Evolutionary conservation across 2,329 filamentous ascomycete genomes (phyloP), one percentile per base, ranked within the genome.

Genomic region (Herpotrichia juniperi): DNA sequence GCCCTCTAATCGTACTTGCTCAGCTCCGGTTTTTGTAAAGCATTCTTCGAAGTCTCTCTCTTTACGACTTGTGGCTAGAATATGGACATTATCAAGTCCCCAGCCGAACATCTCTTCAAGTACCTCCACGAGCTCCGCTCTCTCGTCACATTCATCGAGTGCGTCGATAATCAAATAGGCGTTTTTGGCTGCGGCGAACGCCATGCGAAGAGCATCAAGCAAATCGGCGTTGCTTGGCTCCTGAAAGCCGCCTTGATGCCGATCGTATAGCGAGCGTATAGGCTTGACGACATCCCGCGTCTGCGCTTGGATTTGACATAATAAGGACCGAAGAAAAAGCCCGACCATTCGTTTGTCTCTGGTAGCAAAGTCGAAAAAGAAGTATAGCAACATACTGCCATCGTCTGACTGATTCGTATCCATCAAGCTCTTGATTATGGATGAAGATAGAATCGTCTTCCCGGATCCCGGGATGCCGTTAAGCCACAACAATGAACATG

Each of bases 321-420:
- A 14, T 3, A 56, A 25, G 11, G 50, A 48, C 4, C 46, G 37
- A 16, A 56, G 39, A 11, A 56, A 42, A 2, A n/a, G 30, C 3
- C 17, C 12, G 28, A 45, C 22, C 14, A 31, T 40, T 7, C 24
- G 21, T 44, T 42, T 44, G 16, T 50, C 39, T 31, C 19, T 21
- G 22, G 34, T 22, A 26, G 34, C n/a, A 31, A 56, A 56, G 37
- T 50, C 47, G 40, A 56, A 53, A 30, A 53, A 56, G 43, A 48
- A 53, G 30, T 53, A 47, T 14, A 48, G 11, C 24, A 56, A 8
- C 6, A 37, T n/a, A 9, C 7, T 7, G 2, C 6, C 31, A 17
- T 35, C 4, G 21, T 39, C 3, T 16, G 42, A 48, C 3, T 22
- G 30, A n/a, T 31, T 44, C 6, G 12, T 10, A 2, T 42, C 35